These are phyloP conservation scores for Auxenochlorella pyrenoidosa DNA, from an alignment of 139 green algal species.

Conservation along the genomic window DNA sequence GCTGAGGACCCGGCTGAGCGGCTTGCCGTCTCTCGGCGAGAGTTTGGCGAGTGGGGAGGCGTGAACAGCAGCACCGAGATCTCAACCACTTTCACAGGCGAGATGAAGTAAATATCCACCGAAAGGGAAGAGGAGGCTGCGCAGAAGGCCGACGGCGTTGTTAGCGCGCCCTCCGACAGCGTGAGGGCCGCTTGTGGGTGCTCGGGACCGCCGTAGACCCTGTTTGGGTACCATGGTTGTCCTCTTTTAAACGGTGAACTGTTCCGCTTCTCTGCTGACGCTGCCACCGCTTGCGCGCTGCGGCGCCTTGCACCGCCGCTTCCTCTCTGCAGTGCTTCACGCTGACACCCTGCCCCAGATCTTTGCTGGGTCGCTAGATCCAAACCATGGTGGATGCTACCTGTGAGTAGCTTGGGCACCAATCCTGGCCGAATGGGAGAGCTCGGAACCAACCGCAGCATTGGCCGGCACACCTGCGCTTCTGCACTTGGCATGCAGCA, in stretches of 20 bases:
- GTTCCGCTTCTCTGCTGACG: neutral
- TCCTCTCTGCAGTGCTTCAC: conserved; percentile 52
- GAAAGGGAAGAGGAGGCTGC: neutral
- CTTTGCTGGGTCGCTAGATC: conserved; percentile 45
- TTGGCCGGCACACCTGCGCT: neutral
- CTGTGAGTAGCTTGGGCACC: conserved; percentile 18
- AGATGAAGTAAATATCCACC: neutral
- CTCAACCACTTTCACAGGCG: conserved; percentile 65
- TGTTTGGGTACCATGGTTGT: neutral
- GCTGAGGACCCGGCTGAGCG: neutral
- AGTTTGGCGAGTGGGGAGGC: conserved; percentile 52
- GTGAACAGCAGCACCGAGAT: conserved; percentile 65
- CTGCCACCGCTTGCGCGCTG: neutral
- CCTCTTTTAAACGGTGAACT: neutral
- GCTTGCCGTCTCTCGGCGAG: conserved; percentile 21
- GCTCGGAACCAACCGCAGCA: too few relatives aligned
- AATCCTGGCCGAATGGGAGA: neutral
- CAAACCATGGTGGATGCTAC: conserved; percentile 60
- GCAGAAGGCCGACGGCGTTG: neutral
- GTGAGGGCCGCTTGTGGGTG: neutral
- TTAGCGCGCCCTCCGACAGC: neutral
- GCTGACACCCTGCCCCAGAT: conserved; percentile 63
- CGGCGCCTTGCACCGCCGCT: neutral
- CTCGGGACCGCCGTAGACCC: neutral
- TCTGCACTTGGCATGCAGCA: too few relatives aligned